Evolutionary conservation across 306 rosid genomes (phyloP).

Genomic region (Cicer chorassanicum): DNA sequence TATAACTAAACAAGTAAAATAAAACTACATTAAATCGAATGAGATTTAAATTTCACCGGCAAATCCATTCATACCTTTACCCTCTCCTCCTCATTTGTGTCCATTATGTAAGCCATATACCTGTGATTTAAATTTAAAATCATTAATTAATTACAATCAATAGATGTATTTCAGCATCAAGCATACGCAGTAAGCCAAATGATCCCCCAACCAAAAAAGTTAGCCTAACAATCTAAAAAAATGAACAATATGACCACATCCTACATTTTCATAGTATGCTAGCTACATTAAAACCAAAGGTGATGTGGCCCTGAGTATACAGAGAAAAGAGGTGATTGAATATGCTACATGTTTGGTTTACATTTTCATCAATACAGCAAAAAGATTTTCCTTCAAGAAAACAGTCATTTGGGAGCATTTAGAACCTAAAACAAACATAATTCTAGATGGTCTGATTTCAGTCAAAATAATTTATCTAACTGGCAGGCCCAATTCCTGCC

Average conservation of each 20-base stretch:
- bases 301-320: too few relatives aligned
- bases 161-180: conserved; percentile 20
- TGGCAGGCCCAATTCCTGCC: background rate
- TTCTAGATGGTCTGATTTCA: background rate
- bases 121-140: conserved; percentile 50
- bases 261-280: background rate
- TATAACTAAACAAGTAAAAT: conserved; percentile 3
- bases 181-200: conserved; percentile 3
- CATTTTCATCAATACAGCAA: background rate
- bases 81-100: conserved; percentile 97
- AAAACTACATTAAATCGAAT: conserved; percentile 15
- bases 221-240: conserved; percentile 1
- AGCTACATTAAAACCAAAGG: too few relatives aligned
- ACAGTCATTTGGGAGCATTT: background rate
- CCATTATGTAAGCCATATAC: conserved; percentile 99
- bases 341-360: background rate
- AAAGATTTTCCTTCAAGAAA: background rate
- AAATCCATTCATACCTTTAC: conserved; percentile 62
- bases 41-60: conserved; percentile 6
- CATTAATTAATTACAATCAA: conserved; percentile 32
- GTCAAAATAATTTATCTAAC: background rate
- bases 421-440: background rate
- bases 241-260: background rate
- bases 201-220: background rate
- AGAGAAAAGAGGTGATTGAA: background rate